A percentile compares a stretch with the other conserved stretches of the same genome.
Conservation (phyloP, 768 basidiomycete species). For the Boletus bicolor region DNA sequence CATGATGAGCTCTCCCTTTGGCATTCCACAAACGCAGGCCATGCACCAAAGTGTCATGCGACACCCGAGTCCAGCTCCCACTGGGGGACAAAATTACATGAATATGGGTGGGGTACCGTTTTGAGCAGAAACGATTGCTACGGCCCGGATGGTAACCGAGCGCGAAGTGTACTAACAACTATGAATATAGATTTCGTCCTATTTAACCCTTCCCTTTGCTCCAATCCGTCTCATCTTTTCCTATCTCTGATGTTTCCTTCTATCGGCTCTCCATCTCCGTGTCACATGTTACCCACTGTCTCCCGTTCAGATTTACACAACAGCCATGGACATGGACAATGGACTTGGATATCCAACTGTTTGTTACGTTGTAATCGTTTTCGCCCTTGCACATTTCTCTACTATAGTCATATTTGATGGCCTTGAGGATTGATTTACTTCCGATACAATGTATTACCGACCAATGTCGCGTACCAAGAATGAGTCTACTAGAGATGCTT, state of each 20-base stretch:
- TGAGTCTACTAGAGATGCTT: background rate
- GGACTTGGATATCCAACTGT: conserved; percentile 52
- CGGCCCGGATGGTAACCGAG: background rate
- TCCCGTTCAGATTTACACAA: conserved; percentile 29
- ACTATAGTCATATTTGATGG: conserved; percentile 11
- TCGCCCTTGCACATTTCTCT: conserved; percentile 9
- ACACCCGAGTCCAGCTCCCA: conserved; percentile 66
- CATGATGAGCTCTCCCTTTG: conserved; percentile 48
- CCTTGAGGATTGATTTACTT: background rate
- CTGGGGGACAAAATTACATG: conserved; percentile 45
- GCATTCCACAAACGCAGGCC: conserved; percentile 58
- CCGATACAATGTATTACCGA: background rate
- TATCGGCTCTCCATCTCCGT: conserved; percentile 17
- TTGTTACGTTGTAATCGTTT: conserved; percentile 51
- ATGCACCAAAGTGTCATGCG: conserved; percentile 87
- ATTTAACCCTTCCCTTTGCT: conserved; percentile 13
- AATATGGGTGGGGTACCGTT: conserved; percentile 37
- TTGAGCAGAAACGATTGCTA: conserved; percentile 20
- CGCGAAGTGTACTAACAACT: conserved; percentile 12
- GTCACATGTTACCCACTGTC: conserved; percentile 31
- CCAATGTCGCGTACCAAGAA: background rate
- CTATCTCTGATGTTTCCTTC: conserved; percentile 18
- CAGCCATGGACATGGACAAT: conserved; percentile 43
- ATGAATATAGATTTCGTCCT: conserved; percentile 28
- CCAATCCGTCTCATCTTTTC: conserved; percentile 17